A percentile compares a stretch with the other conserved stretches of the same genome.
phyloP scores from a whole-genome alignment of 441 rosid species.

The Biscutella laevigata region DNA sequence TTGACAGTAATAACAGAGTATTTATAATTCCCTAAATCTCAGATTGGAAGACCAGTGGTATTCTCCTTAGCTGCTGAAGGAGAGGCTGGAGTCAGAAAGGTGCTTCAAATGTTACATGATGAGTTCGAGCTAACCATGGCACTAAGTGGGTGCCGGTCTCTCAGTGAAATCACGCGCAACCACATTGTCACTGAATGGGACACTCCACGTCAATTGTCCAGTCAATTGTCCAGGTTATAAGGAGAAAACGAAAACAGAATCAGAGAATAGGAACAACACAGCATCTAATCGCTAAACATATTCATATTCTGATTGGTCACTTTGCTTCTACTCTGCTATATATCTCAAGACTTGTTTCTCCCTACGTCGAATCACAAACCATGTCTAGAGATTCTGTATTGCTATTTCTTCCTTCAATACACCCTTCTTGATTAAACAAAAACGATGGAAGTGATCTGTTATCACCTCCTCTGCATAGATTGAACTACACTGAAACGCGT shows the following conservation, averaged over 20 bases:
- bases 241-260: not conserved
- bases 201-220: too few species aligned
- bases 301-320: not conserved
- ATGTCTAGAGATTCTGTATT: constrained; percentile 5
- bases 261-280: not conserved
- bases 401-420: not conserved
- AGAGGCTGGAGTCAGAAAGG: constrained; percentile 74
- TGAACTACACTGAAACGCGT: too few species aligned
- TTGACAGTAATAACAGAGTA: not conserved
- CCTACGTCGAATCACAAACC: not conserved
- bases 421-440: too few species aligned
- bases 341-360: constrained; percentile 14
- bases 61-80: constrained; percentile 90
- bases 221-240: constrained; percentile 44
- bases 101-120: constrained; percentile 71
- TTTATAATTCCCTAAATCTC: not conserved
- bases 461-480: too few species aligned
- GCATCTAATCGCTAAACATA: not conserved
- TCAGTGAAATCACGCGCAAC: constrained; percentile 71
- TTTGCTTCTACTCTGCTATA: not conserved
- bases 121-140: constrained; percentile 99
- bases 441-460: too few species aligned
- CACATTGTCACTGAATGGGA: constrained; percentile 79
- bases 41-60: constrained; percentile 64
- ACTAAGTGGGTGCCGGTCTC: constrained; percentile 74